These are phyloP conservation scores for Chaetomidium leptoderma DNA, from an alignment of 495 filamentous ascomycete species.

Conservation along the genomic window DNA sequence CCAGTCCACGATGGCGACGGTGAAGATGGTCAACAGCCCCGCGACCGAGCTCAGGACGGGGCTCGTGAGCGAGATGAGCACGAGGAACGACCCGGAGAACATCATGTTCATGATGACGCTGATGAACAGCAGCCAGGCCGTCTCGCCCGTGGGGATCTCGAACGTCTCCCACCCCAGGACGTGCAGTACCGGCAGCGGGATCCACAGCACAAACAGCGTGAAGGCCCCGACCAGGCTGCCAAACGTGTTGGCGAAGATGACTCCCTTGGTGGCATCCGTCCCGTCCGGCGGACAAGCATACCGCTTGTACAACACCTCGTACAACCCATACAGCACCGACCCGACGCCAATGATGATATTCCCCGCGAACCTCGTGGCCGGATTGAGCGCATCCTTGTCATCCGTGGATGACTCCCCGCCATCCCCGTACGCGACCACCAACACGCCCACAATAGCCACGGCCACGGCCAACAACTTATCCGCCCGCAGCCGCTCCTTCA, in stretches of 20 bases:
- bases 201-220: slow-evolving; percentile 84
- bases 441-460: slow-evolving; percentile 81
- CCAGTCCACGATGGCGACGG: slow-evolving; percentile 91
- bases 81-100: slow-evolving; percentile 91
- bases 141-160: slow-evolving; percentile 69
- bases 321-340: slow-evolving; percentile 90
- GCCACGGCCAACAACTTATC: slow-evolving; percentile 80
- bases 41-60: slow-evolving; percentile 90
- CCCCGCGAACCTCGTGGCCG: slow-evolving; percentile 59
- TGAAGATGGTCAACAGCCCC: slow-evolving; percentile 89
- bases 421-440: slow-evolving; percentile 91
- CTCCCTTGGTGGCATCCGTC: slow-evolving; percentile 69
- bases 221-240: slow-evolving; percentile 80
- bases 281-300: slow-evolving; percentile 90
- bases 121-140: slow-evolving; percentile 72
- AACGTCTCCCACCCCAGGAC: slow-evolving; percentile 72
- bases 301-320: slow-evolving; percentile 94
- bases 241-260: slow-evolving; percentile 90
- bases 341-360: slow-evolving; percentile 93
- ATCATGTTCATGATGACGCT: slow-evolving; percentile 78
- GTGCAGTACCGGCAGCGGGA: slow-evolving; percentile 83
- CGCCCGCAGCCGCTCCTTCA: slow-evolving; percentile 73
- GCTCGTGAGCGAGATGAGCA: slow-evolving; percentile 85
- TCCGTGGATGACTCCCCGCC: slow-evolving; percentile 28
- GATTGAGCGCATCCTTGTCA: neutral